Evolutionary conservation across 371 early-diverging fungal genomes (phyloP).

Genomic region (Mortierella sp.): DNA sequence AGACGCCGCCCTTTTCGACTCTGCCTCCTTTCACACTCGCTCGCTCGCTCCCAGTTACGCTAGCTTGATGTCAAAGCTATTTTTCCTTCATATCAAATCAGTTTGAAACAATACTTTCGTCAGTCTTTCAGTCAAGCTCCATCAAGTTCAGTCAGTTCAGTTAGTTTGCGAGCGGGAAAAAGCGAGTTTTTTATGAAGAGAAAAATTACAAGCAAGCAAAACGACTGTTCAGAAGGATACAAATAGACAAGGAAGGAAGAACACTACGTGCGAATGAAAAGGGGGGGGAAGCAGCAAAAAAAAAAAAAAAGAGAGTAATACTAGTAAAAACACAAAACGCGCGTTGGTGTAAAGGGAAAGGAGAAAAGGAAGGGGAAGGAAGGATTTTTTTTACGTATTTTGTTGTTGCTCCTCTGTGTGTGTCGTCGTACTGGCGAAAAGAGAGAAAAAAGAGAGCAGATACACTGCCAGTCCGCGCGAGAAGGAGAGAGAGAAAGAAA

Average conservation of each 20-base stretch:
- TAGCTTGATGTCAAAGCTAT: neutral
- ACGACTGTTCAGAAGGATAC: constrained; percentile 1
- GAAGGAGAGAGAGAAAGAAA: neutral
- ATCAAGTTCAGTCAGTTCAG: neutral
- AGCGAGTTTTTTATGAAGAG: neutral
- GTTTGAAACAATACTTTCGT: neutral
- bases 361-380: neutral
- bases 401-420: constrained; percentile 4
- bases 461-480: neutral
- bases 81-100: neutral
- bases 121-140: neutral
- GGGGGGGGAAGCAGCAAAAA: neutral
- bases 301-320: neutral
- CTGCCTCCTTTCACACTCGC: neutral
- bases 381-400: neutral
- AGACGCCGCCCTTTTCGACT: neutral
- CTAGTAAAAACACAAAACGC: constrained; percentile 2
- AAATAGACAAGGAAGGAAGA: neutral
- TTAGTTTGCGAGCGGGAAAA: neutral
- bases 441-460: neutral
- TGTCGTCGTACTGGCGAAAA: neutral
- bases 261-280: neutral
- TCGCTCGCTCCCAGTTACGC: neutral
- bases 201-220: constrained; percentile 11
- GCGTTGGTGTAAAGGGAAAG: neutral